These are phyloP conservation scores for Xylaria palmicola DNA, from an alignment of 495 filamentous ascomycete genomes.

Conservation along the genomic window DNA sequence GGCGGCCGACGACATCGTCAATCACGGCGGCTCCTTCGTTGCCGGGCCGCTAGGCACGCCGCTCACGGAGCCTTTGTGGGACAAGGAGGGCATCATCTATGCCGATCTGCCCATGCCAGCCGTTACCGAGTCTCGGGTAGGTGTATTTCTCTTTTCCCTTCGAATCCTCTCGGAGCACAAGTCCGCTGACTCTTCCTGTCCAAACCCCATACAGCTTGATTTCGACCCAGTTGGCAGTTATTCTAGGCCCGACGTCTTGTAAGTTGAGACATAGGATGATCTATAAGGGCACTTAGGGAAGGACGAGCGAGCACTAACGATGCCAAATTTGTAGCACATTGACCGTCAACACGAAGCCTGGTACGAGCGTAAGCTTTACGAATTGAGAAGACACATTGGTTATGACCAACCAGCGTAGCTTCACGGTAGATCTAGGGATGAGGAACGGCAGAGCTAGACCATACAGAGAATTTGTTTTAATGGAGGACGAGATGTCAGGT, in stretches of 20 bases:
- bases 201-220: conserved; percentile 32
- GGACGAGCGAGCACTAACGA: not conserved
- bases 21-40: conserved; percentile 40
- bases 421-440: not conserved
- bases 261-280: conserved; percentile 19
- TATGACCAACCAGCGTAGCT: too few relatives aligned
- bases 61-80: conserved; percentile 40
- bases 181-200: not conserved
- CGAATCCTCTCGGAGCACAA: not conserved
- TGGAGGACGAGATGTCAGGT: not conserved
- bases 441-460: not conserved
- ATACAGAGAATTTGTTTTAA: not conserved
- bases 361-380: conserved; percentile 34
- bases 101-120: conserved; percentile 35
- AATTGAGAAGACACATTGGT: not conserved
- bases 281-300: not conserved
- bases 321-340: conserved; percentile 24
- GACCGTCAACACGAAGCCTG: conserved; percentile 38
- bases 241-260: conserved; percentile 44
- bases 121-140: conserved; percentile 39
- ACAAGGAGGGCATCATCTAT: conserved; percentile 41
- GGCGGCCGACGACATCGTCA: conserved; percentile 38
- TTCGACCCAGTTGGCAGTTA: conserved; percentile 45
- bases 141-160: not conserved
- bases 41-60: conserved; percentile 39